Evolutionary conservation across 495 filamentous ascomycete species (phyloP), one percentile per base, ranked within the genome.

Genomic region (Hyaloscypha variabilis): DNA sequence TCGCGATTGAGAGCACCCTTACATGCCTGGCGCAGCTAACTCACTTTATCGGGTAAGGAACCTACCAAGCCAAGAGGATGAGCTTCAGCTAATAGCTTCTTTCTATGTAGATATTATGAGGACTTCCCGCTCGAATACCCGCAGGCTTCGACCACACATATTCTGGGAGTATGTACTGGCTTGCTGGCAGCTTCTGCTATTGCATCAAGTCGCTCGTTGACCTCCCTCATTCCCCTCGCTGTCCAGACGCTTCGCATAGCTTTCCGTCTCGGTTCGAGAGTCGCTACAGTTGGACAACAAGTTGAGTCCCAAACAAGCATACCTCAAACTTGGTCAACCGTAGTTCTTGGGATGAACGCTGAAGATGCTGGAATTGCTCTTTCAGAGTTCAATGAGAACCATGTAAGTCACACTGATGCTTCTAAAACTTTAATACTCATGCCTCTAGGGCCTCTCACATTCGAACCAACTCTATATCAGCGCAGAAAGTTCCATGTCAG

Each of bases 21-120:
- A 79, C 90, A 42, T 88, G 86, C 57, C 85, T 91, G 52, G 83
- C 89, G 42, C 90, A 95, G 72, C 71, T 94, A 34, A 88, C 83
- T 56, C 87, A 90, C 67, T 93, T 91, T 68, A 90, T 94, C 65
- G 85, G 90, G 89, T 93, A 81, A 82, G 87, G 76, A 13, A 23
- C n/a, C n/a, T n/a, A 14, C 29, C 30, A 25, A 42, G 2, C 6
- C 30, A 11, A 21, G 29, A 23, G 28, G 6, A 54, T 14, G 8
- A 54, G 6, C 51, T 54, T 54, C 8, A 17, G 13, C 51, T 54
- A 28, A 54, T 4, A 17, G 39, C 25, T 54, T 10, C 21, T 24
- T 54, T 54, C 19, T 25, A 19, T 51, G 21, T 23, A 82, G 82
- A 63, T 78, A 78, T 29, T 76, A 72, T 53, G 82, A 84, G 60